phyloP scores from a whole-genome alignment of 2,329 filamentous ascomycete genomes.

The Xylaria sp. region DNA sequence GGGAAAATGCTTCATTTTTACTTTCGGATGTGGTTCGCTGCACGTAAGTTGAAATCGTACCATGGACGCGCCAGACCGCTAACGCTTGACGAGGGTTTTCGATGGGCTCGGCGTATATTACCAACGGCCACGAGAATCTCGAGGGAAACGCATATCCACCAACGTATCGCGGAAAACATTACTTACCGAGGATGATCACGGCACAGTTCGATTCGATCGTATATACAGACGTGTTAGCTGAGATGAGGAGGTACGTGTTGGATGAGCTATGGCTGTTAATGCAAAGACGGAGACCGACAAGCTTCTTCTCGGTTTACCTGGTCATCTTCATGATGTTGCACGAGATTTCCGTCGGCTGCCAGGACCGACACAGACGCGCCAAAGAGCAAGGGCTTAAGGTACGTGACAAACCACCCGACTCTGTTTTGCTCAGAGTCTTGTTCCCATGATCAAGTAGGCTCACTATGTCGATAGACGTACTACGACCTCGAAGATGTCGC shows the following conservation, averaged over 20 bases:
- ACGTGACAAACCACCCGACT: conserved; percentile 38
- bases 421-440: not conserved
- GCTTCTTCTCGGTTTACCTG: conserved; percentile 49
- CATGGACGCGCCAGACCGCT: conserved; percentile 1
- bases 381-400: conserved; percentile 50
- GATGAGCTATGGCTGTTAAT: conserved; percentile 47
- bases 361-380: conserved; percentile 53
- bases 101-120: conserved; percentile 57
- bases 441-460: conserved; percentile 37
- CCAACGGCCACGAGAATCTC: conserved; percentile 53
- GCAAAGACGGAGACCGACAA: conserved; percentile 43
- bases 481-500: conserved; percentile 38
- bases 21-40: conserved; percentile 60
- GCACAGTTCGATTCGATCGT: conserved; percentile 50
- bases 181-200: conserved; percentile 52
- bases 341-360: conserved; percentile 51
- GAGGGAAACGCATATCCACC: conserved; percentile 36
- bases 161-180: conserved; percentile 47
- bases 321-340: conserved; percentile 50
- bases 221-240: conserved; percentile 40
- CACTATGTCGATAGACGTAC: conserved; percentile 44
- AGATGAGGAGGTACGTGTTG: conserved; percentile 43
- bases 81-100: conserved; percentile 54
- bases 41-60: conserved; percentile 53
- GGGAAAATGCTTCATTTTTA: conserved; percentile 54